Evolutionary conservation across 139 green algal genomes (phyloP), one percentile per base, ranked within the genome.

Genomic region (Cymbomonas tetramitiformis): DNA sequence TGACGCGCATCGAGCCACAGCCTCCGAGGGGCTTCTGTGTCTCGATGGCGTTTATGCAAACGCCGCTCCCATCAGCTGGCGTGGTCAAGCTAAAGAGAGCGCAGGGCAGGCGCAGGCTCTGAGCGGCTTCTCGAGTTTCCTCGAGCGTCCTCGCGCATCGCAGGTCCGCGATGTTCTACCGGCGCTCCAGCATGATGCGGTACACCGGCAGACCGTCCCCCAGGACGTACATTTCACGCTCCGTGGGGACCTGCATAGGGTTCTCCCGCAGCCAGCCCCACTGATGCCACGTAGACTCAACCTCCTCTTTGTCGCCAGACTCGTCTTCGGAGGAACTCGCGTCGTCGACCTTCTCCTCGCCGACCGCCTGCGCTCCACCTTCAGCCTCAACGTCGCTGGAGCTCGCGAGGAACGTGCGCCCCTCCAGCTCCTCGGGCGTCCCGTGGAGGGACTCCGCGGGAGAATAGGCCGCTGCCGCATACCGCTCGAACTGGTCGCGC

Each of bases 401-500:
- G 43, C 43, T 18, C 8, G 8, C 43, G 9, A 7, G 19, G 15
- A 25, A 10, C 9, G 7, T 7, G 43, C 43, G 10, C 10, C 7
- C 43, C 43, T 26, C 43, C 19, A 7, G 10, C 8, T 18, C 43
- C 7, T 51, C 43, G 9, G 9, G 10, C 43, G 43, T 43, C 36
- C 36, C 36, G 12, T 43, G 26, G 26, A 28, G 26, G 4, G 46
- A 18, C 15, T 54, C 46, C 9, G 24, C 19, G 46, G 19, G 5
- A 6, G 46, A 7, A 5, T 5, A 8, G 9, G 46, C 23, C 4
- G 38, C 56, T 2, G 30, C 34, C 24, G 41, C 52, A n/a, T 54
- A 38, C 29, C 32, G 19, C 51, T 81, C 68, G 62, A 86, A 83
- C 36, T 70, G 46, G 29, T 77, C 62, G 0, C 70, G 58, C 76